Base-by-base conservation (phyloP, 331 rosid species). In the Dryas integrifolia region DNA sequence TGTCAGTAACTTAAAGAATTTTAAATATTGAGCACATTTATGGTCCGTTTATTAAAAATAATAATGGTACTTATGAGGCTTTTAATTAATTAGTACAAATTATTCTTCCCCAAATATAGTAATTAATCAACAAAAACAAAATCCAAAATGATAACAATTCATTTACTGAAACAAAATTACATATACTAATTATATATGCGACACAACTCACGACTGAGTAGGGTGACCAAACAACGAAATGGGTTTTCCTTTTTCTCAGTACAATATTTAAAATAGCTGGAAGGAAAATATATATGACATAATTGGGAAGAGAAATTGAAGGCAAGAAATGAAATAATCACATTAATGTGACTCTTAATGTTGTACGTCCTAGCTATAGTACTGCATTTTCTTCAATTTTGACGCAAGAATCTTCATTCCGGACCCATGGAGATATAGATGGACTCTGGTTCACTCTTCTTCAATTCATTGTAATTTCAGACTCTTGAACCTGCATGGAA, bases 401-500 rank as follows among this genome's bases (percentile, higher is more conserved):
- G 21, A 44, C 35, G 35, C 35, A 30, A 30, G 35, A 30, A 30
- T 30, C 35, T 30, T 30, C 1, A 30, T 30, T 30, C 35, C 35
- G 3, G 2, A 30, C 35, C 35, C 35, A 30, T 30, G 35, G 35
- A 30, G 35, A 30, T 30, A 59, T 30, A 39, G 9, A 53, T 0
- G 59, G 3, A 53, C 35, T 53, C 59, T 16, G 59, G 59, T 3
- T 53, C 18, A 21, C 59, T 53, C 35, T 53, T 26, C 59, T 53
- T 53, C 59, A 16, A 41, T 81, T 92, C 89, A 92, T 70, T 80
- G 83, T 24, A 89, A 70, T 55, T 80, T 92, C 49, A 88, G 84
- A 76, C 73, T 61, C 83, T 75, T 92, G 78, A 89, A 12, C 85
- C 96, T 92, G 86, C 89, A 80, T 45, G 18, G 8, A 21, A 26